Percentiles rank a stretch among this genome's conserved stretches.
phyloP scores from a whole-genome alignment of 345 rosid species.

The Eucalyptus pumila region DNA sequence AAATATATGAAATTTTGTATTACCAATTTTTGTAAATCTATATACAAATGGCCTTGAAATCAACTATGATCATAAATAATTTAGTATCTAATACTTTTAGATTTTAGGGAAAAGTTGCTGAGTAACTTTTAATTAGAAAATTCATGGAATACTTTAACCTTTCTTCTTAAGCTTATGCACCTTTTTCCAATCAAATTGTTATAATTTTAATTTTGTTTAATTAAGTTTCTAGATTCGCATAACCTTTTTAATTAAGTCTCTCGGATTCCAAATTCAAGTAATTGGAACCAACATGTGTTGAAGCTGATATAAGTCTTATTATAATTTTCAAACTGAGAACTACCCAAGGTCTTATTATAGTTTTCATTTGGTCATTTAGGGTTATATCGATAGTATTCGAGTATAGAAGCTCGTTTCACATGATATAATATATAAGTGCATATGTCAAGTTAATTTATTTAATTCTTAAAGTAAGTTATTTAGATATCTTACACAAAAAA shows the following conservation, averaged over 20 bases:
- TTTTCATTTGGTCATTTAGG: background rate
- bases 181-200: background rate
- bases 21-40: background rate
- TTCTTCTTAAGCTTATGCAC: background rate
- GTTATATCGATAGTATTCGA: background rate
- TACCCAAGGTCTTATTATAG: background rate
- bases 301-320: background rate
- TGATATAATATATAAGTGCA: background rate
- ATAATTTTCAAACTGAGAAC: background rate
- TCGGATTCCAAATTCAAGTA: background rate
- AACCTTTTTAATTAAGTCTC: background rate
- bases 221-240: background rate
- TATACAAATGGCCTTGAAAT: background rate
- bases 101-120: background rate
- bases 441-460: background rate
- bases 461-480: background rate
- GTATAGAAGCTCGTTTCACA: background rate
- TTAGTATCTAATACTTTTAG: background rate
- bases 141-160: background rate
- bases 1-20: background rate
- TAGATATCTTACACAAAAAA: background rate
- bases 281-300: background rate
- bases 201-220: background rate
- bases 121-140: background rate
- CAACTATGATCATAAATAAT: background rate